A percentile compares a stretch with the other conserved stretches of the same genome.
Conservation (phyloP, 1,284 basidiomycete genomes). For the Ustilago trichophora region DNA sequence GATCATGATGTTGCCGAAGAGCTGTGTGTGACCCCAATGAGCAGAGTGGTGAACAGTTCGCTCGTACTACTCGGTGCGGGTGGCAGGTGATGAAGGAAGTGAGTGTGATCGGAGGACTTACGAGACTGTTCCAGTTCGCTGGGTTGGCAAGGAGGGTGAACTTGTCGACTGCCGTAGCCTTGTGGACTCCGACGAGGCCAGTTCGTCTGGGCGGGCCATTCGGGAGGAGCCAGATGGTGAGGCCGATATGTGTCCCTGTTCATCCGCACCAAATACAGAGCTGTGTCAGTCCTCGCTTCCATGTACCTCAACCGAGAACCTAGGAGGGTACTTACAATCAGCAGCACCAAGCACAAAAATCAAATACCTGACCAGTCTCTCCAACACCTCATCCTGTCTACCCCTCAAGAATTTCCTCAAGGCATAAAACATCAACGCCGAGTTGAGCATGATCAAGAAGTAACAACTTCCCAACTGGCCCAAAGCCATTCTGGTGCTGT, state of each 20-base stretch:
- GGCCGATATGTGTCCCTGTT: constrained; percentile 56
- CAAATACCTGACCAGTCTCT: constrained; percentile 40
- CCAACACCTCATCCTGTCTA: constrained; percentile 20
- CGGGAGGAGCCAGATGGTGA: constrained; percentile 52
- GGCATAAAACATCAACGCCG: constrained; percentile 45
- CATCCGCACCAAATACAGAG: too few species aligned
- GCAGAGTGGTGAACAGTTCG: too few species aligned
- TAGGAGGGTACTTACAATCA: too few species aligned
- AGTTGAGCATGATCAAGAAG: constrained; percentile 57
- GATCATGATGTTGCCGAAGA: constrained; percentile 61
- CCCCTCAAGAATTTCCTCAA: constrained; percentile 27
- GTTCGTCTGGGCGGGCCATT: constrained; percentile 27
- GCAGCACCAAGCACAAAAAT: constrained; percentile 52
- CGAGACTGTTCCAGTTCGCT: constrained; percentile 48
- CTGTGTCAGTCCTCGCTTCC: too few species aligned
- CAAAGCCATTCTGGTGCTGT: constrained; percentile 42
- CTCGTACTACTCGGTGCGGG: too few species aligned
- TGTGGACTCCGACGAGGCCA: constrained; percentile 3
- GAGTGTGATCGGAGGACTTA: too few species aligned
- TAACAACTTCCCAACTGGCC: constrained; percentile 58
- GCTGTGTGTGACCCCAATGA: too few species aligned
- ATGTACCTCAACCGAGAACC: too few species aligned
- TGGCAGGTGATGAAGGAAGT: too few species aligned
- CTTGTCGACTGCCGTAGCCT: constrained; percentile 15
- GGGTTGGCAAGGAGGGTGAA: constrained; percentile 20